Conservation (phyloP, 805 yeast genomes). For the Blastobotrys muscicola region DNA sequence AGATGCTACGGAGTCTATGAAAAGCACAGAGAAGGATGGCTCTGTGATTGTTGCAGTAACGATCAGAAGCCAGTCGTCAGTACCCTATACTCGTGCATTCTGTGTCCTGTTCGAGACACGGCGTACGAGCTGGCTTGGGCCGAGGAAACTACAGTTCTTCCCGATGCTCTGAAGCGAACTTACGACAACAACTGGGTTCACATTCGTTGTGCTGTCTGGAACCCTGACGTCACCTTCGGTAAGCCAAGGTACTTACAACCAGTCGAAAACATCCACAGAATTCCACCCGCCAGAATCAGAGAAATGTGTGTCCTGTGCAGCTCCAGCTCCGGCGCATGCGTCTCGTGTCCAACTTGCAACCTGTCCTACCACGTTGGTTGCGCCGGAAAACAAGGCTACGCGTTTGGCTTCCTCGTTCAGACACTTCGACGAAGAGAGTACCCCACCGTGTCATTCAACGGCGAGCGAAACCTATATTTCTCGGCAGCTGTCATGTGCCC, state of each 20-base stretch:
- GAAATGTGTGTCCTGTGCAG: slow-evolving; percentile 33
- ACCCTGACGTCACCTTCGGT: slow-evolving; percentile 37
- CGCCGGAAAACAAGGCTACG: slow-evolving; percentile 39
- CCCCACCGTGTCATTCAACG: background rate
- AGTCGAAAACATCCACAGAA: slow-evolving; percentile 30
- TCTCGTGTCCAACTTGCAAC: slow-evolving; percentile 39
- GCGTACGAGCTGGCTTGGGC: slow-evolving; percentile 38
- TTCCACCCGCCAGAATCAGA: slow-evolving; percentile 23
- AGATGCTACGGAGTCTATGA: slow-evolving; percentile 51
- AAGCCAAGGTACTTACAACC: slow-evolving; percentile 39
- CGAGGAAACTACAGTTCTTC: slow-evolving; percentile 34
- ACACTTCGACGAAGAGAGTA: slow-evolving; percentile 18
- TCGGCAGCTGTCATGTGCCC: slow-evolving; percentile 26
- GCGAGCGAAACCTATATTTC: slow-evolving; percentile 14
- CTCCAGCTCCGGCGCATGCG: slow-evolving; percentile 44
- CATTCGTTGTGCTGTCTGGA: slow-evolving; percentile 56
- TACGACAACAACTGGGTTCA: slow-evolving; percentile 69
- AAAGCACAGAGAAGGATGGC: slow-evolving; percentile 40
- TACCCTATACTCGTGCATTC: slow-evolving; percentile 49
- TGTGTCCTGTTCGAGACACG: slow-evolving; percentile 51
- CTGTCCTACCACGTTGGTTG: slow-evolving; percentile 45
- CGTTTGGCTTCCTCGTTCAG: slow-evolving; percentile 42
- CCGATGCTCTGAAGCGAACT: slow-evolving; percentile 67
- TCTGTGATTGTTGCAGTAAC: slow-evolving; percentile 72
- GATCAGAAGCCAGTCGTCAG: slow-evolving; percentile 51